Evolutionary conservation across 164 flowering plant species (phyloP), one percentile per base, ranked within the genome.

Genomic region (Tetrastigma voinierianum): DNA sequence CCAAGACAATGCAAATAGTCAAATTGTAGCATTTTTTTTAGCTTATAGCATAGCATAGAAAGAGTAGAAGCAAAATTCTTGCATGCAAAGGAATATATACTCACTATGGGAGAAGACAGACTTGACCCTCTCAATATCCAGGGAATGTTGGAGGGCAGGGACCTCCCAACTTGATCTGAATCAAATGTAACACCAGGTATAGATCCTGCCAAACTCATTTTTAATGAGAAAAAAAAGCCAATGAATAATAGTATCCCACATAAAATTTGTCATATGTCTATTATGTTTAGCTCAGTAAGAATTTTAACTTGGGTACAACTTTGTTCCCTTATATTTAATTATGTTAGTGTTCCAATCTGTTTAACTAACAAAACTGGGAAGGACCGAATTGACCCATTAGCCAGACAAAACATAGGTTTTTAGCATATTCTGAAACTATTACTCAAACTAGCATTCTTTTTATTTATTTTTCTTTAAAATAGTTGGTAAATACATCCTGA

Each of bases 31-130:
- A 23, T 62, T 18, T 43, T 21, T 48, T 21, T 43, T 46, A 5
- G 52, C 23, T 49, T 18, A 4, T 52, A 46, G 61, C 2, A 57
- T 17, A n/a, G 1, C 49, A 46, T 56, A n/a, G 9, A 57, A n/a
- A 66, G 25, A 16, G 17, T 64, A 53, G 2, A 66, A 17, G 6
- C 20, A 54, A 46, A 48, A 45, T 17, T 18, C 3, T 43, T 9
- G 20, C 44, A 20, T 44, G 25, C 12, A 48, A 10, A 17, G 7
- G 17, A 25, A 14, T 12, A n/a, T n/a, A n/a, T n/a, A 87, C 98
- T 90, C 73, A 93, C 98, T 91, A 93, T 4, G 97, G 98, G 67
- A n/a, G n/a, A 93, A 93, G 47, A 91, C 91, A 14, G 96, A 85
- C 70, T 93, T 93, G 61, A 93, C 88, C 56, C 78, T 82, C 73